phyloP scores from a whole-genome alignment of 805 yeast genomes.

The Schwanniomyces pseudopolymorphus region DNA sequence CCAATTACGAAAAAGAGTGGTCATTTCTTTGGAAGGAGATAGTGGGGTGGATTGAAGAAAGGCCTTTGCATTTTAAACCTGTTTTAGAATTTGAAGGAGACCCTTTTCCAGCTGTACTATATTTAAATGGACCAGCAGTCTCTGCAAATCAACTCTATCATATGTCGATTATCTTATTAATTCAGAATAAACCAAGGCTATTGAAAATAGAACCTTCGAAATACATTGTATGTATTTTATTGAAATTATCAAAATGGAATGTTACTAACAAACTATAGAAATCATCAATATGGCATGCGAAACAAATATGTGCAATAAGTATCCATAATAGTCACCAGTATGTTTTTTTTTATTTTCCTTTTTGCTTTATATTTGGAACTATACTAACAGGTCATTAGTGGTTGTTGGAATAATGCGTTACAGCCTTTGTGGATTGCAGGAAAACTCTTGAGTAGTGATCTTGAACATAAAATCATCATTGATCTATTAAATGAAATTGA shows the following conservation, averaged over 20 bases:
- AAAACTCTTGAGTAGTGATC: constrained; percentile 20
- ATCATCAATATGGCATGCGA: constrained; percentile 41
- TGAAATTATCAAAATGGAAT: not conserved
- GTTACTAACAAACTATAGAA: constrained; percentile 8
- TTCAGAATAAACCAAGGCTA: constrained; percentile 39
- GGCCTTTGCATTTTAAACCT: constrained; percentile 36
- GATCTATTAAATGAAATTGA: constrained; percentile 22
- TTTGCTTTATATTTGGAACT: not conserved
- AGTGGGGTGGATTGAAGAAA: constrained; percentile 34
- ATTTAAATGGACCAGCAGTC: constrained; percentile 35
- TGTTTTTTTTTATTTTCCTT: not conserved
- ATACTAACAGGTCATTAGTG: constrained; percentile 10
- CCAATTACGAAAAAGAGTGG: constrained; percentile 37
- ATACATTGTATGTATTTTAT: constrained; percentile 4
- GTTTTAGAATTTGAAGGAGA: constrained; percentile 25
- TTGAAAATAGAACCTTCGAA: constrained; percentile 21
- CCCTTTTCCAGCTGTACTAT: constrained; percentile 38
- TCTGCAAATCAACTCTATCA: constrained; percentile 39
- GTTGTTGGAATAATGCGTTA: constrained; percentile 24
- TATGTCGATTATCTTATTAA: constrained; percentile 35
- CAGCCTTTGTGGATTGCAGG: constrained; percentile 28
- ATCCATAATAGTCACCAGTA: constrained; percentile 24
- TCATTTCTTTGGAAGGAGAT: constrained; percentile 38
- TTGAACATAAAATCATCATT: constrained; percentile 19
- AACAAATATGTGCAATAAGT: constrained; percentile 35